Base-by-base conservation (phyloP, 78 protist species). In the Anaeramoeba flamelloides region DNA sequence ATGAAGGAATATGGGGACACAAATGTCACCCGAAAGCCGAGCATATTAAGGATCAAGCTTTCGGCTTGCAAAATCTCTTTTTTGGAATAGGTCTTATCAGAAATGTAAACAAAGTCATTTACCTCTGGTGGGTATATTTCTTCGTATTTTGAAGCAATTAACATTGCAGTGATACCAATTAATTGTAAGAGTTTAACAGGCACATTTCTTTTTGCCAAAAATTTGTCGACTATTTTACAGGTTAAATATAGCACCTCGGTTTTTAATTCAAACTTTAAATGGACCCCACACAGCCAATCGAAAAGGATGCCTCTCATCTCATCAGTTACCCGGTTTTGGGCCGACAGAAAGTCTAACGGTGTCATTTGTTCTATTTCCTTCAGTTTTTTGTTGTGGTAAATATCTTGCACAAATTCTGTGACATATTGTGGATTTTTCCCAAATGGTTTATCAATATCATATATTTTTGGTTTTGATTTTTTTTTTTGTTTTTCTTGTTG, bases 81-180 rank as follows among this genome's bases (percentile, higher is more conserved):
- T 33, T 92, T 86, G 40, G 86, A 84, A 89, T 93, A 96, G 31
- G 98, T 92, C 75, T 93, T 86, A 84, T 94, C 99, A 32, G 94
- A 86, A 74, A 94, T 91, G 87, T 89, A 90, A 65, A 92, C 92
- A 75, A 92, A 94, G 81, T 96, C 99, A 38, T 84, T 74, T 69
- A 92, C 89, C 78, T 88, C 90, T 8, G 96, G 98, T 30, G 97
- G 75, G 82, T 86, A 94, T 81, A 95, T 91, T 87, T 96, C 99
- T 79, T 96, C 98, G 87, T 87, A 93, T 86, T 96, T 96, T 75
- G 94, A 83, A 32, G 99, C 98, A 39, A 96, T 81, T 78, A 92
- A 86, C 88, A 95, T 92, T 22, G 94, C 76, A 26, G 96, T 88
- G 77, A 93, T 86, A 40, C 98, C 99, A 26, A 94, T 93, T 41